Evolutionary conservation across 306 rosid species (phyloP).

Genomic region (Adenanthera pavonina): DNA sequence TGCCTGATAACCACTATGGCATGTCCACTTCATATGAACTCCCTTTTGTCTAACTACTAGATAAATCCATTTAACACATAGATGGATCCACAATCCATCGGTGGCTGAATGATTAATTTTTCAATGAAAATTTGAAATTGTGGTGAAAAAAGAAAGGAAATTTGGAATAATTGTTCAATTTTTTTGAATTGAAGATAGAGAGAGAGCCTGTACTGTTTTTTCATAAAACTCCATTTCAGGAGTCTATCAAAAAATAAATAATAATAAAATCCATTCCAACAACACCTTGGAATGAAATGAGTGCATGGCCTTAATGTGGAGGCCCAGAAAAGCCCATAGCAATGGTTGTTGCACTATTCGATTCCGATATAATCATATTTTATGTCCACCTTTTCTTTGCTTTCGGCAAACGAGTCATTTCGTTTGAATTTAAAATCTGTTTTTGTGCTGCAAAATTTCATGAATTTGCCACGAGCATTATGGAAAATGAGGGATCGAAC

Average conservation of each 20-base stretch:
- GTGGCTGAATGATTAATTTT: no score
- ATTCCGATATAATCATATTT: background rate
- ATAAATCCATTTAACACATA: no score
- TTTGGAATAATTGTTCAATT: background rate
- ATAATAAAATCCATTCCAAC: background rate
- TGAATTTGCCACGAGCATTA: no score
- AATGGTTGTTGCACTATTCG: background rate
- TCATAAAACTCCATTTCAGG: background rate
- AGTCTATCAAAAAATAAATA: no score
- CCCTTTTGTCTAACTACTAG: no score
- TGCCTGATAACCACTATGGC: slow-evolving; percentile 13
- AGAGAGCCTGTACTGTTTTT: background rate
- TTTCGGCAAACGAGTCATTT: background rate
- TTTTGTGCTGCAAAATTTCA: no score
- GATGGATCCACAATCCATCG: no score
- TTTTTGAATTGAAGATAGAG: background rate
- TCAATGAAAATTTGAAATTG: no score
- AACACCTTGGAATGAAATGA: background rate
- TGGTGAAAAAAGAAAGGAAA: background rate
- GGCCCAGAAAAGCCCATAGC: background rate
- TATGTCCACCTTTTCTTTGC: background rate
- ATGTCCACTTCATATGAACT: background rate
- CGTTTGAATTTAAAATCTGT: no score
- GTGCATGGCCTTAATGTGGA: background rate
- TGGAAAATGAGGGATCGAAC: no score